phyloP scores from a whole-genome alignment of 352 stramenopile genomes.

The Pythium inflatum region DNA sequence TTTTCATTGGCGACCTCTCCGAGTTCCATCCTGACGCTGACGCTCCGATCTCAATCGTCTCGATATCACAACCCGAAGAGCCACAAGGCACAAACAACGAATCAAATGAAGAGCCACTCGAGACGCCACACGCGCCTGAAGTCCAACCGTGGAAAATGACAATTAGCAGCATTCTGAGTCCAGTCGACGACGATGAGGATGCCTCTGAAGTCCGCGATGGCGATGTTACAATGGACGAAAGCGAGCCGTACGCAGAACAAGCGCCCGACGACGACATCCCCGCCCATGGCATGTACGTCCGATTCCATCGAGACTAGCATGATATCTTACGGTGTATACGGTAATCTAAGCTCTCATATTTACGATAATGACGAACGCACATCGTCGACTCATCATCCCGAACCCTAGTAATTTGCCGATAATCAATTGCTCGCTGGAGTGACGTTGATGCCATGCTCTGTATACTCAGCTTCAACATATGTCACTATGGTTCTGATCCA shows the following conservation, averaged over 20 bases:
- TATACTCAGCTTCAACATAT: no score
- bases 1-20: constrained; percentile 46
- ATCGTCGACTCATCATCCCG: no score
- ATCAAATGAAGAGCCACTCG: not conserved
- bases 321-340: no score
- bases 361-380: no score
- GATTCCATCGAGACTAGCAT: not conserved
- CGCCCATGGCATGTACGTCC: not conserved
- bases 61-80: not conserved
- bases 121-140: not conserved
- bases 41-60: not conserved
- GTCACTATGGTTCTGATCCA: no score
- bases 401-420: no score
- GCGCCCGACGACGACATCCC: not conserved
- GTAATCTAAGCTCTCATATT: no score
- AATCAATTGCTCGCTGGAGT: no score
- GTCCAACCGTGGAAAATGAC: constrained; percentile 26
- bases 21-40: not conserved
- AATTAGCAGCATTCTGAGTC: constrained; percentile 25
- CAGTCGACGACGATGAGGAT: not conserved
- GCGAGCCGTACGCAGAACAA: not conserved
- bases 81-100: not conserved
- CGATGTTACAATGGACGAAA: not conserved
- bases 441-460: no score
- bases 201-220: not conserved